These are phyloP conservation scores for Neopestalotiopsis clavispora DNA, from an alignment of 2,329 filamentous ascomycete genomes.

Conservation along the genomic window DNA sequence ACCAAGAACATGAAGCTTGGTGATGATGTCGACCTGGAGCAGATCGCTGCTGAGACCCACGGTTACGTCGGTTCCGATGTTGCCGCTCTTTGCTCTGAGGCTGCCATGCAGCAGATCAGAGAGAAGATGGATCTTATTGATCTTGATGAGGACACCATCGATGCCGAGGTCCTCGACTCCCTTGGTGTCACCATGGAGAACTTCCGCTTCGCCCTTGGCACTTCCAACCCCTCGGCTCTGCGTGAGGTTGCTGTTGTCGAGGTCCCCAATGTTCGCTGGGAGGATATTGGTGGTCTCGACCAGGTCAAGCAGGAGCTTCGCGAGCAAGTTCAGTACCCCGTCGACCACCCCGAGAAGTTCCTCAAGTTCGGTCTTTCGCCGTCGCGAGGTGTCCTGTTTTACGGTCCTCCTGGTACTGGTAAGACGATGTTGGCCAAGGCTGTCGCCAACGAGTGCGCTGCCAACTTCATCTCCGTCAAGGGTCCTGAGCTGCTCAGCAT, in stretches of 20 bases:
- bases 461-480: conserved; percentile 99
- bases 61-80: conserved; percentile 99
- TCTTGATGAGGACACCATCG: conserved; percentile 97
- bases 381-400: conserved; percentile 97
- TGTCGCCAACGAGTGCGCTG: conserved; percentile 97
- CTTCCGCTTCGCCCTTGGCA: conserved; percentile 97
- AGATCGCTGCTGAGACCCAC: conserved; percentile 96
- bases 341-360: conserved; percentile 99
- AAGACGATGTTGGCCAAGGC: conserved; percentile 99
- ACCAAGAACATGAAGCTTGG: conserved; percentile 99
- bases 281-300: conserved; percentile 98
- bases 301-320: conserved; percentile 99
- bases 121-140: conserved; percentile 99
- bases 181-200: conserved; percentile 99
- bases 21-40: conserved; percentile 95
- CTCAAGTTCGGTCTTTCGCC: conserved; percentile 99
- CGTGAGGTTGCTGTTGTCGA: conserved; percentile 99
- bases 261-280: conserved; percentile 98
- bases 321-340: conserved; percentile 98
- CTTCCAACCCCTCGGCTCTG: conserved; percentile 97
- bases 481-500: conserved; percentile 97
- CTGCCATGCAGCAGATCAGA: conserved; percentile 99
- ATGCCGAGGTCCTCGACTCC: conserved; percentile 97
- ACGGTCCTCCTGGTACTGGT: conserved; percentile 98
- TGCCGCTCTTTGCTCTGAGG: conserved; percentile 96